These are phyloP conservation scores for Fusarium multiceps DNA, from an alignment of 2,329 filamentous ascomycete species.

Conservation along the genomic window DNA sequence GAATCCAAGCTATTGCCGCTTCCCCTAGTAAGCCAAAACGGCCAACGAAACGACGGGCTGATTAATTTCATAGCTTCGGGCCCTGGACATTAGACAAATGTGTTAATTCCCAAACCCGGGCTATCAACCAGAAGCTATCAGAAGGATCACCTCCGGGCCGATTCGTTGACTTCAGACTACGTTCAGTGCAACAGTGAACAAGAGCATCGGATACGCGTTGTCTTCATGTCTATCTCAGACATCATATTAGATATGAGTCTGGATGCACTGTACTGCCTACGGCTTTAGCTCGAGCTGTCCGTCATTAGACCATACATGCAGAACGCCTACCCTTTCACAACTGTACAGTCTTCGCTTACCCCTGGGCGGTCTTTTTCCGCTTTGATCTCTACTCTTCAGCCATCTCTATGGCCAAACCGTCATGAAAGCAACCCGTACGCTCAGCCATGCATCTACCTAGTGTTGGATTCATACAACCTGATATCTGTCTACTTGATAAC, in stretches of 20 bases:
- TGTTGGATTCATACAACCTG: neutral
- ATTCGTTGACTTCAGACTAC: conserved; percentile 4
- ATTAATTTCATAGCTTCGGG: conserved; percentile 9
- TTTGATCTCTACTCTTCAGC: neutral
- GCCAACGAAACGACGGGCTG: neutral
- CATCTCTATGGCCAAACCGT: neutral
- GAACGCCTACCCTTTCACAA: neutral
- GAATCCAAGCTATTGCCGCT: conserved; percentile 2
- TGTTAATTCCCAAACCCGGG: neutral
- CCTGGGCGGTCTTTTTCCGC: neutral
- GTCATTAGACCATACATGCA: neutral
- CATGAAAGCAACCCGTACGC: neutral
- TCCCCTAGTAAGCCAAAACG: neutral
- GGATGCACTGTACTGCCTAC: neutral
- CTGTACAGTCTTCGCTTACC: neutral
- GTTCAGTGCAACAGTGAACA: neutral
- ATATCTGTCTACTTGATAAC: neutral
- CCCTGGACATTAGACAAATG: conserved; percentile 13
- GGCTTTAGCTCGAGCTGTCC: neutral
- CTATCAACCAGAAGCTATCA: conserved; percentile 3
- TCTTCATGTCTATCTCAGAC: neutral
- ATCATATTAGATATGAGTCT: neutral
- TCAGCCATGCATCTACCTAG: neutral
- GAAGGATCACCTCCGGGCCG: conserved; percentile 11
- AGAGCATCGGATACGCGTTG: neutral